Evolutionary conservation across 768 basidiomycete species (phyloP), one percentile per base, ranked within the genome.

Genomic region (Termitomyces sp.): DNA sequence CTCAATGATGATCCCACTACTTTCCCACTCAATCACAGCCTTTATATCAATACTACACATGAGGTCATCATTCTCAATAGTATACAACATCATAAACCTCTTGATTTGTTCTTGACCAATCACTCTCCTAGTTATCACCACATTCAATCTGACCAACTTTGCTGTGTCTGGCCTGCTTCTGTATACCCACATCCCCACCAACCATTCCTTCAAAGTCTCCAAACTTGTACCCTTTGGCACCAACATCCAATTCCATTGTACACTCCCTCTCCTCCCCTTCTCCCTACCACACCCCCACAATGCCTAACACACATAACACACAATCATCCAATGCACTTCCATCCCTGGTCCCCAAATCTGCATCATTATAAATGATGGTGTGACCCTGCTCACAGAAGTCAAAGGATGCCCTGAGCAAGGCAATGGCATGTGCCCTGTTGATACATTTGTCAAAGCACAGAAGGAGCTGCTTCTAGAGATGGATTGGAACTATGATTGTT

Each of bases 51-150:
- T 67, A 91, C 91, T 6, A 91, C 89, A 2, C 95, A 95, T 56
- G 94, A 96, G 65, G 91, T 93, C n/a, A 89, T 95, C 39, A 84
- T 95, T 0, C 73, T 93, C n/a, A 89, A 93, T 65, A 82, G 90
- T 90, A 60, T 22, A 82, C 20, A 20, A 27, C 26, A 37, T 18
- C 20, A 39, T 16, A 36, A 2, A 45, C 12, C 49, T 7, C 26
- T 53, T 2, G 33, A 9, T 33, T 7, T 18, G n/a, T 7, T 16
- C 7, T 36, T 9, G 30, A 44, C 42, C 18, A 34, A 34, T 7
- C 8, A 16, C 22, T 9, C 8, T 32, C 56, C 59, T 56, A 89
- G 90, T 93, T 36, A 78, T 96, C 34, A 91, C 93, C 5, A 92
- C 93, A 10, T 79, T 97, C 43, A 95, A 95, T 68, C 69, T 97